Evolutionary conservation across 2,329 filamentous ascomycete genomes (phyloP).

Genomic region (Colletotrichum aenigma): DNA sequence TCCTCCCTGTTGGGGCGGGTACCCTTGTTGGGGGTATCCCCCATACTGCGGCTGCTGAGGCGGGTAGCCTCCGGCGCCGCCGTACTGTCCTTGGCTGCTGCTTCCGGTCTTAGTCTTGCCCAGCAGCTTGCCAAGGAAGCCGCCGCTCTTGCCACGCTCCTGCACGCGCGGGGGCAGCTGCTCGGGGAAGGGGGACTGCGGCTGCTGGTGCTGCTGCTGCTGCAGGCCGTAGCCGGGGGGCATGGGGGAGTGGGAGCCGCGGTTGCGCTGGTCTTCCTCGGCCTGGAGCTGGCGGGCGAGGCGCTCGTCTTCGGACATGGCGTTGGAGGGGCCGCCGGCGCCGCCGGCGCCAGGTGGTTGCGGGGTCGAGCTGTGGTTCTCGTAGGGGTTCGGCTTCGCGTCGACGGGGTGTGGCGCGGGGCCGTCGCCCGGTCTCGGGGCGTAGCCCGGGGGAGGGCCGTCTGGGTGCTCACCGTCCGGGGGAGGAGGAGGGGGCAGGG

Average conservation of each 20-base stretch:
- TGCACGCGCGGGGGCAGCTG: constrained; percentile 47
- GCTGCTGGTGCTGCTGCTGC: constrained; percentile 26
- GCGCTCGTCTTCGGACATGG: constrained; percentile 69
- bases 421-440: constrained; percentile 45
- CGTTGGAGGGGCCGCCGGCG: constrained; percentile 29
- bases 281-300: constrained; percentile 81
- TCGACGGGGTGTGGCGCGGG: constrained; percentile 45
- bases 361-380: constrained; percentile 30
- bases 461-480: constrained; percentile 43
- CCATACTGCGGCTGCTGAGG: constrained; percentile 23
- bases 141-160: constrained; percentile 41
- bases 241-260: constrained; percentile 31
- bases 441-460: constrained; percentile 73
- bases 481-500: constrained; percentile 52
- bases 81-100: constrained; percentile 31
- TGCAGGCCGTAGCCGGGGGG: constrained; percentile 29
- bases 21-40: constrained; percentile 29
- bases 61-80: constrained; percentile 35
- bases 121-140: constrained; percentile 57
- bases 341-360: constrained; percentile 33
- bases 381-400: constrained; percentile 65
- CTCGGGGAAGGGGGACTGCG: constrained; percentile 31
- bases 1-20: constrained; percentile 33
- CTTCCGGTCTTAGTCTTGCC: constrained; percentile 48
- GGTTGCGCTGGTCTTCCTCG: constrained; percentile 71